Evolutionary conservation across 352 stramenopile species (phyloP), one percentile per base, ranked within the genome.

Genomic region (Synura sp.): DNA sequence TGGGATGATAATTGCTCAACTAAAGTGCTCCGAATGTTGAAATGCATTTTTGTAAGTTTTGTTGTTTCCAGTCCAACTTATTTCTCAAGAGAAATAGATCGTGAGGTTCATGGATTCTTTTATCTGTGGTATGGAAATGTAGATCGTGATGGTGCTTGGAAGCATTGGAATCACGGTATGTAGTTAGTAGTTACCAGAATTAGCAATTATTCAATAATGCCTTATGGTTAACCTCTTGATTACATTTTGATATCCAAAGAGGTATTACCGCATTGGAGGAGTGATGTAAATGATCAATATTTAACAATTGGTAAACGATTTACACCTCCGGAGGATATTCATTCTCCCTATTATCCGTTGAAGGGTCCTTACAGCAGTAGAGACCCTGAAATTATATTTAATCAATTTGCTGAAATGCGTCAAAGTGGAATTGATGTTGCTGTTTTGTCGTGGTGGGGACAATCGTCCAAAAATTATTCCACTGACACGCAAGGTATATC

Each of bases 61-160:
- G n/a, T n/a, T n/a, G n/a, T n/a, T n/a, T n/a, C n/a, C n/a, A n/a
- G n/a, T n/a, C n/a, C n/a, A n/a, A n/a, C n/a, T n/a, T n/a, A n/a
- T n/a, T n/a, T n/a, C n/a, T n/a, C n/a, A 38, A 38, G 12, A 2
- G 12, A 38, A 38, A 12, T 38, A 38, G 2, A 2, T 38, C 12
- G 12, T 38, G 3, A 12, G 12, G 76, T 79, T 41, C 75, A 83
- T 49, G 76, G 53, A 31, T 84, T 85, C 60, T 84, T 83, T 42
- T 85, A 85, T 80, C 42, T 82, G 0, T 85, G 82, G 82, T 85
- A 85, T 75, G 80, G 81, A 19, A 81, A 44, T 27, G 81, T 81
- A 22, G 41, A 35, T 15, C 0, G 12, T 32, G 81, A 83, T 77
- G 79, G 75, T 5, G 19, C 35, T 31, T 85, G 55, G 38, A 41